These are phyloP conservation scores for Dinochytrium kinnereticum DNA, from an alignment of 371 early-diverging fungal genomes.

Conservation along the genomic window DNA sequence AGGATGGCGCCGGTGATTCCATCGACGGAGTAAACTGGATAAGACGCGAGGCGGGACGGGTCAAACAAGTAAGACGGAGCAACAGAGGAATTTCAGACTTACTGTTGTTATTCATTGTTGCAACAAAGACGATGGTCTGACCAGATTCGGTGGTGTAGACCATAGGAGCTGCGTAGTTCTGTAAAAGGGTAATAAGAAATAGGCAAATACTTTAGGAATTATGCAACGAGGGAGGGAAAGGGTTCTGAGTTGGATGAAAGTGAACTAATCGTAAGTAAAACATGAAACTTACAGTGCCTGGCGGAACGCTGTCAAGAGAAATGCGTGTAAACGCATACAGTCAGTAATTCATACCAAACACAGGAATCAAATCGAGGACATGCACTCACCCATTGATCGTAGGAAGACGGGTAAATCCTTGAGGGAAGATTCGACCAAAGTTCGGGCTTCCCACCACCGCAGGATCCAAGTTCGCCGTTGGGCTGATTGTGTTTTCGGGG, in stretches of 20 bases:
- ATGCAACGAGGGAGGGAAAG: no score
- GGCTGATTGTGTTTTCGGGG: not conserved
- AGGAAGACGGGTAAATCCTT: not conserved
- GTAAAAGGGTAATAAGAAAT: not conserved
- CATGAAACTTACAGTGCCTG: not conserved
- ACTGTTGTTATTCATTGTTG: conserved; percentile 17
- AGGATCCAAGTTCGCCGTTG: conserved; percentile 21
- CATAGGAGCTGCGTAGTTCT: conserved; percentile 17
- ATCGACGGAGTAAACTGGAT: conserved; percentile 1
- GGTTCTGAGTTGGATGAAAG: no score
- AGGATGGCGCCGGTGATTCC: conserved; percentile 10
- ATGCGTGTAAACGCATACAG: no score
- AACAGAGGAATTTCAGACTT: no score
- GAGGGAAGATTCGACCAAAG: conserved; percentile 10
- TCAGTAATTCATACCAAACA: no score
- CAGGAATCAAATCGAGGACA: no score
- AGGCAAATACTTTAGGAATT: not conserved
- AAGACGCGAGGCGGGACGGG: not conserved
- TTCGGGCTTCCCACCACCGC: not conserved
- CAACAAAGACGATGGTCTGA: conserved; percentile 11
- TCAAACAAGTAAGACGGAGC: no score
- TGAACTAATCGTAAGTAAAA: no score
- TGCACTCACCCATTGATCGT: not conserved
- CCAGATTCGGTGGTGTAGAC: conserved; percentile 14
- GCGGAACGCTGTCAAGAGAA: not conserved